Evolutionary conservation across 2,329 filamentous ascomycete species (phyloP).

Genomic region (Hypocreales sp.): DNA sequence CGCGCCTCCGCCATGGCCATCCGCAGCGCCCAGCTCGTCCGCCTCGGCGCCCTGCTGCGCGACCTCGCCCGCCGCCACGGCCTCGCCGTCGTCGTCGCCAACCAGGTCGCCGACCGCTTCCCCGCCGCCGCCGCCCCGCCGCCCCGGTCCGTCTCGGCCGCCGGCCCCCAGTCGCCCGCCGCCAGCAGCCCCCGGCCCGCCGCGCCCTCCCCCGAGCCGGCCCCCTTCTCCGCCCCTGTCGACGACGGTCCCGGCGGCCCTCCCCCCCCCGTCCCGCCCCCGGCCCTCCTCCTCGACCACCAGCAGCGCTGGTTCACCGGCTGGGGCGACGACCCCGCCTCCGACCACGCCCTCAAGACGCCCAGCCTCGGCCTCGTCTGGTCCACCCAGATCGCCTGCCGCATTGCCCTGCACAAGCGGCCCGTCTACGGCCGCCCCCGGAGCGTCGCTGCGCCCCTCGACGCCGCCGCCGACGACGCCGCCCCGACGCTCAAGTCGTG

Average conservation of each 20-base stretch:
- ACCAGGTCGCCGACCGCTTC: slow-evolving; percentile 90
- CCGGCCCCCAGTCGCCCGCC: slow-evolving; percentile 31
- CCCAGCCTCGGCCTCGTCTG: slow-evolving; percentile 79
- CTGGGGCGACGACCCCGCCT: slow-evolving; percentile 60
- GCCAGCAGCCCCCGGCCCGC: slow-evolving; percentile 23
- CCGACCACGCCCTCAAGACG: slow-evolving; percentile 48
- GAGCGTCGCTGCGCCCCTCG: slow-evolving; percentile 17
- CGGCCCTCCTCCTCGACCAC: slow-evolving; percentile 62
- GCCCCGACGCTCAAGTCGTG: slow-evolving; percentile 39
- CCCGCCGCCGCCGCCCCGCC: slow-evolving; percentile 6
- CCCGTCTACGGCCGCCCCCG: slow-evolving; percentile 32
- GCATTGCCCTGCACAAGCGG: slow-evolving; percentile 66
- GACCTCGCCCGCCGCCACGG: slow-evolving; percentile 58
- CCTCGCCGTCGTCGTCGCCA: slow-evolving; percentile 79
- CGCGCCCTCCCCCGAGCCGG: slow-evolving; percentile 14
- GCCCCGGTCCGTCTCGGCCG: not conserved
- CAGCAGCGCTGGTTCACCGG: slow-evolving; percentile 93
- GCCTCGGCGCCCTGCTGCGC: slow-evolving; percentile 60
- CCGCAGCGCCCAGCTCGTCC: slow-evolving; percentile 61
- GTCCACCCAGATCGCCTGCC: slow-evolving; percentile 75
- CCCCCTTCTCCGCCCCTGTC: slow-evolving; percentile 23
- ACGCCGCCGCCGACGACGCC: slow-evolving; percentile 23
- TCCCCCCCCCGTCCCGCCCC: slow-evolving; percentile 20
- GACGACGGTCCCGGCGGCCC: slow-evolving; percentile 8
- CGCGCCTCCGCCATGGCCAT: slow-evolving; percentile 50